These are phyloP conservation scores for Fusarium albosuccineum DNA, from an alignment of 2,329 filamentous ascomycete species.

Conservation along the genomic window DNA sequence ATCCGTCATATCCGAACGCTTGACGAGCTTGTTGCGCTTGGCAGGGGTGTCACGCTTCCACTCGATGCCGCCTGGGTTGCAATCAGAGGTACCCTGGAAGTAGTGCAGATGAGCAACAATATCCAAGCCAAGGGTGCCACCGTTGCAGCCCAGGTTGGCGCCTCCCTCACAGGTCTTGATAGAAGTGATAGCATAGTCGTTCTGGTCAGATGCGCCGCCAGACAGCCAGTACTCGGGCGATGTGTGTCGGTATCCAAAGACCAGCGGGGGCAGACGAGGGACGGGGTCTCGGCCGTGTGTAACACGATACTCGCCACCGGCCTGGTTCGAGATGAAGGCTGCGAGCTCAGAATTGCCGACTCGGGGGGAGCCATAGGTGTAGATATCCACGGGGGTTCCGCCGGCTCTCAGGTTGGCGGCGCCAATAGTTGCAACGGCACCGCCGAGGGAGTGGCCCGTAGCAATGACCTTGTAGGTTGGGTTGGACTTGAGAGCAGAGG, in stretches of 20 bases:
- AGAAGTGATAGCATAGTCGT: slow-evolving; percentile 55
- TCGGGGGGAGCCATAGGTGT: slow-evolving; percentile 76
- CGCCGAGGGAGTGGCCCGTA: slow-evolving; percentile 79
- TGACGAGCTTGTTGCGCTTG: slow-evolving; percentile 22
- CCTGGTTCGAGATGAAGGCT: slow-evolving; percentile 65
- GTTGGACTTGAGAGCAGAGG: slow-evolving; percentile 58
- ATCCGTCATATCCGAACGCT: slow-evolving; percentile 44
- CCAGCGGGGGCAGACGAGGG: slow-evolving; percentile 73
- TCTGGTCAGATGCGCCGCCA: slow-evolving; percentile 49
- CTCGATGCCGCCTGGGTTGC: slow-evolving; percentile 45
- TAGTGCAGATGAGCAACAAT: slow-evolving; percentile 63
- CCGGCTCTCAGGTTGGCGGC: slow-evolving; percentile 66
- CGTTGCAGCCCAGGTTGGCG: slow-evolving; percentile 64
- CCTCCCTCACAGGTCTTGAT: slow-evolving; percentile 64
- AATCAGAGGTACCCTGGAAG: slow-evolving; percentile 59
- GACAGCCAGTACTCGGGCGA: slow-evolving; percentile 77
- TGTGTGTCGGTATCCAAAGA: slow-evolving; percentile 74
- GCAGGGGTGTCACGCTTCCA: slow-evolving; percentile 44
- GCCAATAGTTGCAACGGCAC: slow-evolving; percentile 71
- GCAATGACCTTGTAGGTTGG: slow-evolving; percentile 67
- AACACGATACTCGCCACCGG: slow-evolving; percentile 70
- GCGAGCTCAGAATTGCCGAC: slow-evolving; percentile 70
- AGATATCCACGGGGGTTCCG: slow-evolving; percentile 65
- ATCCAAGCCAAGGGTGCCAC: slow-evolving; percentile 60
- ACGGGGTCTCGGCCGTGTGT: slow-evolving; percentile 78